phyloP scores from a whole-genome alignment of 2,329 filamentous ascomycete species.

The Colletotrichum truncatum region DNA sequence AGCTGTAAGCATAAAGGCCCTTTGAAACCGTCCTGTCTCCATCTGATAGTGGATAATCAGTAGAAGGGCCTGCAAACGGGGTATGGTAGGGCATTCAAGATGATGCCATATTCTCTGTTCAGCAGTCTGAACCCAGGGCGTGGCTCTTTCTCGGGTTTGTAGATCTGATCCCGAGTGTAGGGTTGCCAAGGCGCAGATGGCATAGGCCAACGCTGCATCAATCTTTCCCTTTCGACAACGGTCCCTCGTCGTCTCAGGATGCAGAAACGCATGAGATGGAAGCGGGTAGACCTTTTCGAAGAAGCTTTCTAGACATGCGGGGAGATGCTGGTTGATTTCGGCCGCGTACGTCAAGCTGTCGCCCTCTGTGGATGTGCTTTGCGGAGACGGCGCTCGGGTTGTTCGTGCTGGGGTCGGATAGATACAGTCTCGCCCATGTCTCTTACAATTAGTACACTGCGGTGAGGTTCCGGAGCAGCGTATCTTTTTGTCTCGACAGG shows the following conservation, averaged over 20 bases:
- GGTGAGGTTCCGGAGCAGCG: conserved; percentile 35
- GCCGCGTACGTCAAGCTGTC: neutral
- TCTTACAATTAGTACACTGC: conserved; percentile 34
- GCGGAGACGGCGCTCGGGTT: neutral
- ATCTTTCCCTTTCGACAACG: conserved; percentile 40
- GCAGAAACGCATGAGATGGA: conserved; percentile 44
- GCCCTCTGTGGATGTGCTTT: conserved; percentile 15
- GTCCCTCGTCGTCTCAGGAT: conserved; percentile 42
- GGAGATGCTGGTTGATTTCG: conserved; percentile 30
- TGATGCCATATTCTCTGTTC: conserved; percentile 42
- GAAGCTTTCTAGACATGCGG: conserved; percentile 35
- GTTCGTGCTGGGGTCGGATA: conserved; percentile 29
- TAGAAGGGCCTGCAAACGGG: conserved; percentile 50
- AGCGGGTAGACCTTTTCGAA: conserved; percentile 37
- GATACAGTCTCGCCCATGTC: conserved; percentile 30
- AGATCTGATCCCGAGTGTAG: conserved; percentile 38
- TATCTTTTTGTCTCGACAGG: conserved; percentile 38
- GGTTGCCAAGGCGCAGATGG: conserved; percentile 43
- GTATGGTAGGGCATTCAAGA: conserved; percentile 38
- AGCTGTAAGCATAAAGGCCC: conserved; percentile 49
- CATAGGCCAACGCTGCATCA: conserved; percentile 40
- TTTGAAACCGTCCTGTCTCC: conserved; percentile 52
- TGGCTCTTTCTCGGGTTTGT: conserved; percentile 30
- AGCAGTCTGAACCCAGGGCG: conserved; percentile 40
- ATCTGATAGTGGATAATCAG: conserved; percentile 56